Percentiles rank a stretch among this genome's conserved stretches.
Evolutionary conservation across 345 rosid species (phyloP).

Genomic region (Cardamine chenopodiifolia): DNA sequence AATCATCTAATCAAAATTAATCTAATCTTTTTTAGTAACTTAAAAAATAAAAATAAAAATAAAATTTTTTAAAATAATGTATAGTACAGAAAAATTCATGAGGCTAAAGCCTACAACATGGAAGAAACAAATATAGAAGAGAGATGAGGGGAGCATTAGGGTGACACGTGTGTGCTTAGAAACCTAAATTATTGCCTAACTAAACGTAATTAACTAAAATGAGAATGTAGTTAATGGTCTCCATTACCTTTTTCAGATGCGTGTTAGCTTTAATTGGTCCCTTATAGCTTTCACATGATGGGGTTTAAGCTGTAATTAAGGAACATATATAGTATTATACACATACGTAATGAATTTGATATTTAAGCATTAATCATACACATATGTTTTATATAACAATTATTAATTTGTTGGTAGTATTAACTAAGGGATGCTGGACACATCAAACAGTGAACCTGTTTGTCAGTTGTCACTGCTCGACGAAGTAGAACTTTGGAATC

Average conservation of each 20-base stretch:
- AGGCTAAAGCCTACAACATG: slow-evolving; percentile 41
- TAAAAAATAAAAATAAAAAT: too few species aligned
- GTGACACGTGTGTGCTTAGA: slow-evolving; percentile 30
- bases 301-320: background rate
- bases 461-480: slow-evolving; percentile 23
- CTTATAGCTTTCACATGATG: slow-evolving; percentile 35
- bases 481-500: background rate
- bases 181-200: slow-evolving; percentile 37
- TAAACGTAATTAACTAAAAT: slow-evolving; percentile 32
- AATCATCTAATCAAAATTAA: slow-evolving; percentile 34
- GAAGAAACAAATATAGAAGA: slow-evolving; percentile 34
- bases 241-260: slow-evolving; percentile 41
- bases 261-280: slow-evolving; percentile 36
- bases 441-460: slow-evolving; percentile 17
- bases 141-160: slow-evolving; percentile 31
- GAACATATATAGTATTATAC: background rate
- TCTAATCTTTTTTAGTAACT: background rate
- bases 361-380: background rate
- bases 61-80: too few species aligned
- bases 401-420: slow-evolving; percentile 1
- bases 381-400: background rate
- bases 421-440: background rate
- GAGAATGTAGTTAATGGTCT: slow-evolving; percentile 36
- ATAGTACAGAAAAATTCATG: slow-evolving; percentile 34
- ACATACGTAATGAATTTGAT: background rate